Evolutionary conservation across 805 yeast genomes (phyloP).

Genomic region (Kazachstania psychrophila): DNA sequence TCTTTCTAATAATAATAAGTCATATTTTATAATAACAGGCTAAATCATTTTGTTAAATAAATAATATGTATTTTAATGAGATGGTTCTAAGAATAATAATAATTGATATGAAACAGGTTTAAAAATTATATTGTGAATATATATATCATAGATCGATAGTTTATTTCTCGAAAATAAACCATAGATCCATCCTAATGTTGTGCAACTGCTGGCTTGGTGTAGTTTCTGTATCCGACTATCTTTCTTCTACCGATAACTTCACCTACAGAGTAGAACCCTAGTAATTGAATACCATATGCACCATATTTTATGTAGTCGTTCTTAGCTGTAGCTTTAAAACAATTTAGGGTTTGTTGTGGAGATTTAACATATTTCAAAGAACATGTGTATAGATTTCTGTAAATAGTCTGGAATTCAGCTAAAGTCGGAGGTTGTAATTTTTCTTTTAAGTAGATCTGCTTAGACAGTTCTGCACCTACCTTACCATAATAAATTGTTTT

Average conservation of each 20-base stretch:
- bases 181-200: too few relatives aligned
- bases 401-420: slow-evolving; percentile 68
- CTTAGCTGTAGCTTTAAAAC: slow-evolving; percentile 31
- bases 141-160: too few relatives aligned
- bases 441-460: slow-evolving; percentile 76
- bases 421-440: slow-evolving; percentile 85
- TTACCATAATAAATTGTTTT: slow-evolving; percentile 64
- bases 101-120: slow-evolving; percentile 4
- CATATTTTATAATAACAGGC: too few relatives aligned
- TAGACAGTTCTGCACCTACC: slow-evolving; percentile 42
- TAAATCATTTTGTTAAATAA: too few relatives aligned
- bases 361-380: slow-evolving; percentile 38
- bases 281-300: slow-evolving; percentile 70
- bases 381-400: slow-evolving; percentile 43
- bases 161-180: too few relatives aligned
- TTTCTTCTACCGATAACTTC: slow-evolving; percentile 95
- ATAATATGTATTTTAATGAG: too few relatives aligned
- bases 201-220: slow-evolving; percentile 5
- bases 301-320: slow-evolving; percentile 53
- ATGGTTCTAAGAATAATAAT: slow-evolving; percentile 2
- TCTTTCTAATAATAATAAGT: too few relatives aligned
- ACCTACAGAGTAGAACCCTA: slow-evolving; percentile 89
- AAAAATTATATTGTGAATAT: too few relatives aligned
- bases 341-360: slow-evolving; percentile 50
- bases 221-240: slow-evolving; percentile 68